Conservation (phyloP, 192 early-diverging fungal genomes). For the Backusella luteola region DNA sequence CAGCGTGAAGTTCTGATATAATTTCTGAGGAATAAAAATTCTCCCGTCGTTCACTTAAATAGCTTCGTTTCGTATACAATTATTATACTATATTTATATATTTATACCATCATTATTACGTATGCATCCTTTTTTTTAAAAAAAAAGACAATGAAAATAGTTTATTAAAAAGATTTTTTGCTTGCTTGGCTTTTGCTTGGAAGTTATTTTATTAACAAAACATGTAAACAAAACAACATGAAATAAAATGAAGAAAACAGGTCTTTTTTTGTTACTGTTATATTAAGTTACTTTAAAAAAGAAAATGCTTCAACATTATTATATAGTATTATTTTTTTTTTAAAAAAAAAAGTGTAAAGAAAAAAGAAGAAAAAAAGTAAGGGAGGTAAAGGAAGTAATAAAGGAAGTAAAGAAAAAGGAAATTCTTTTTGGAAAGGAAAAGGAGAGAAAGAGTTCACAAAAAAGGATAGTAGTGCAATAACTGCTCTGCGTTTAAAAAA, state of each 20-base stretch:
- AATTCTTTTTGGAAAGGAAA: background rate
- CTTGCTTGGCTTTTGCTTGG: background rate
- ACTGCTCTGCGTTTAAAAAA: background rate
- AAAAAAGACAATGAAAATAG: background rate
- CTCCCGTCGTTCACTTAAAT: background rate
- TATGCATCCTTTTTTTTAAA: conserved; percentile 3
- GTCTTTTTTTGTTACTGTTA: too few species aligned
- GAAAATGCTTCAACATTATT: too few species aligned
- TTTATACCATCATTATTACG: conserved; percentile 13
- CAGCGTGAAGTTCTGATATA: conserved; percentile 28
- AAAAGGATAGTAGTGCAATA: background rate
- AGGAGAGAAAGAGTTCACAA: background rate
- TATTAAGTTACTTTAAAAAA: too few species aligned
- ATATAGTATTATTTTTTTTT: background rate
- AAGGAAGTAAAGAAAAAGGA: background rate
- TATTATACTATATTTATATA: background rate
- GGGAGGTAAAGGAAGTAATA: background rate
- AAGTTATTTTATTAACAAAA: background rate
- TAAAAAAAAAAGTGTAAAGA: background rate
- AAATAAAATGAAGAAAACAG: background rate
- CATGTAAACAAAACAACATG: background rate
- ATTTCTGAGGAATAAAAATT: background rate
- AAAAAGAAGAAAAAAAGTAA: background rate
- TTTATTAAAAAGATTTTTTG: background rate
- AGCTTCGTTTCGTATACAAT: background rate